These are phyloP conservation scores for Syzygium aqueum DNA, from an alignment of 345 rosid genomes.

Conservation along the genomic window DNA sequence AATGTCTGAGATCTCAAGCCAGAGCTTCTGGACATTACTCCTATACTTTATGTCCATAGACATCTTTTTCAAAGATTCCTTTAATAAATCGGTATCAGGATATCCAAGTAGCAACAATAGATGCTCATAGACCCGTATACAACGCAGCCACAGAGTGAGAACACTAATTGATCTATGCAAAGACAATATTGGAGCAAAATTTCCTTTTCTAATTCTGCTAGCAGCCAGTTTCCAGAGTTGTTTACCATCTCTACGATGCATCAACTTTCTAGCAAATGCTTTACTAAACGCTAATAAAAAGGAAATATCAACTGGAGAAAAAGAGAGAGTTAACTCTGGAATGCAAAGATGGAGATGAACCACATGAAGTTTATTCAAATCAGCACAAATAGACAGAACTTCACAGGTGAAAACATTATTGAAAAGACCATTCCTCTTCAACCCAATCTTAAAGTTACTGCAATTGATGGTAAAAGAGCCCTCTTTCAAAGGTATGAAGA, in stretches of 20 bases:
- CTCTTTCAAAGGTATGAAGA: constrained; percentile 40
- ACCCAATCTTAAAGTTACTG: constrained; percentile 39
- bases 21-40: constrained; percentile 37
- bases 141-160: constrained; percentile 60
- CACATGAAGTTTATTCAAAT: constrained; percentile 44
- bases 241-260: constrained; percentile 50
- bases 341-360: constrained; percentile 31
- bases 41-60: constrained; percentile 28
- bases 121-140: constrained; percentile 52
- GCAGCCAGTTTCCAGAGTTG: constrained; percentile 79
- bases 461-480: constrained; percentile 38
- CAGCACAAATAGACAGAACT: constrained; percentile 21
- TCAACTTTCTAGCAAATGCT: constrained; percentile 31
- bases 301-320: constrained; percentile 52
- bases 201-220: constrained; percentile 38
- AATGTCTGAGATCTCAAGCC: constrained; percentile 45
- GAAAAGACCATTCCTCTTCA: constrained; percentile 34
- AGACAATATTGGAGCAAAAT: constrained; percentile 49
- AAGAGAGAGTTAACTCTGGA: constrained; percentile 41
- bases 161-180: constrained; percentile 38
- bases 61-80: constrained; percentile 31
- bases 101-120: constrained; percentile 47
- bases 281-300: constrained; percentile 34
- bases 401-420: constrained; percentile 20
- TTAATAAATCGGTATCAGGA: constrained; percentile 33